Evolutionary conservation across 345 rosid species (phyloP).

Genomic region (Odontarrhena argentea): DNA sequence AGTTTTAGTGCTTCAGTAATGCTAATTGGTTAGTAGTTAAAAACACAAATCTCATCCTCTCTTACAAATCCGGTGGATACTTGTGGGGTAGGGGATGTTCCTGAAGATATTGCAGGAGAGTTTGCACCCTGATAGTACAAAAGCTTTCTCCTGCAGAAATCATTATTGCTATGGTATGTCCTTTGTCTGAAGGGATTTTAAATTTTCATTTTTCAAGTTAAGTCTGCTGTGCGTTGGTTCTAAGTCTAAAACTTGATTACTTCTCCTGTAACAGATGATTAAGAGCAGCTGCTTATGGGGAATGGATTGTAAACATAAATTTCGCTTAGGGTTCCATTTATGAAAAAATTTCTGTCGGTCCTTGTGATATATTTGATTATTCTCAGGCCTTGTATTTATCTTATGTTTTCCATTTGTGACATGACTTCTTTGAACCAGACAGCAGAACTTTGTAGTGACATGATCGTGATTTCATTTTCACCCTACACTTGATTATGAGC

Average conservation of each 20-base stretch:
- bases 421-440: constrained; percentile 18
- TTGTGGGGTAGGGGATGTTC: constrained; percentile 81
- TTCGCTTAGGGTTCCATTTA: constrained; percentile 40
- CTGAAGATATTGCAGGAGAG: constrained; percentile 77
- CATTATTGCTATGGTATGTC: constrained; percentile 63
- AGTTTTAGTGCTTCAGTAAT: constrained; percentile 17
- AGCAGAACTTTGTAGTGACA: constrained; percentile 4
- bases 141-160: constrained; percentile 52
- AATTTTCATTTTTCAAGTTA: constrained; percentile 11
- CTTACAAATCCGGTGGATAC: constrained; percentile 39
- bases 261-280: constrained; percentile 64
- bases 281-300: constrained; percentile 49
- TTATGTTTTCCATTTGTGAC: constrained; percentile 13
- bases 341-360: constrained; percentile 43
- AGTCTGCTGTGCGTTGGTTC: constrained; percentile 34
- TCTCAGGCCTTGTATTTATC: constrained; percentile 13
- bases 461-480: constrained; percentile 1
- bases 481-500: not conserved
- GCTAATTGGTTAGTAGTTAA: constrained; percentile 11
- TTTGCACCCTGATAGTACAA: constrained; percentile 53
- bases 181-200: constrained; percentile 43
- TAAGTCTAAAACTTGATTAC: constrained; percentile 44
- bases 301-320: constrained; percentile 46
- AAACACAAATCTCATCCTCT: constrained; percentile 32
- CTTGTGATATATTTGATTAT: constrained; percentile 27